Evolutionary conservation across 805 yeast species (phyloP), one percentile per base, ranked within the genome.

Genomic region (Ogataea paraovalis): DNA sequence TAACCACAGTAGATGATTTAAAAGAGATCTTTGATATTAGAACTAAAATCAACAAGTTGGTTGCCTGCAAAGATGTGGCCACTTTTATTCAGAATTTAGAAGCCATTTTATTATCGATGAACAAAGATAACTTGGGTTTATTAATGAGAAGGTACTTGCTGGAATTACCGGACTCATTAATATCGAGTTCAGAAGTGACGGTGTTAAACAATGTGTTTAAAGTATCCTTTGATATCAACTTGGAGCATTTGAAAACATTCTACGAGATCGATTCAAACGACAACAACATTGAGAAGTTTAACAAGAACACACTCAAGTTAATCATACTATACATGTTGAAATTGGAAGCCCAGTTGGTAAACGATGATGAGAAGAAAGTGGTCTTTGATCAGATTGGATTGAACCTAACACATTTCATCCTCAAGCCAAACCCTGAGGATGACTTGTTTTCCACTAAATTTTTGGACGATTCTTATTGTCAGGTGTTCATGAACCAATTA

Each of bases 81-180:
- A 34, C 33, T n/a, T 44, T 51, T 23, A 27, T 39, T 12, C 6
- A 30, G 1, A 38, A 39, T 18, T 23, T 55, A 14, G 42, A 46
- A n/a, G 5, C 7, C 3, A 25, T 49, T 6, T 20, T 53, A 23
- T 22, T 25, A 10, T 30, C 19, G 6, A 16, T 36, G 8, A 48
- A 48, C n/a, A 48, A 44, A 10, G 48, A 44, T 4, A 44, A 47
- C 28, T 44, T 53, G 14, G 57, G 54, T 2, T 32, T 55, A 13
- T 14, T 55, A 10, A n/a, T 55, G 36, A 46, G 59, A 42, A 34
- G 57, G 21, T 55, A 55, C 44, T 27, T 55, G 12, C 38, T 53
- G 21, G 59, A 55, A 44, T 41, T 55, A 16, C 57, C 57, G 9
- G 55, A 51, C 19, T 50, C 59, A 8, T 37, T 55, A 39, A 46